A percentile compares a stretch with the other conserved stretches of the same genome.
These are phyloP conservation scores for Pichiaceae sp. DNA, from an alignment of 1,139 yeast species.

Conservation along the genomic window DNA sequence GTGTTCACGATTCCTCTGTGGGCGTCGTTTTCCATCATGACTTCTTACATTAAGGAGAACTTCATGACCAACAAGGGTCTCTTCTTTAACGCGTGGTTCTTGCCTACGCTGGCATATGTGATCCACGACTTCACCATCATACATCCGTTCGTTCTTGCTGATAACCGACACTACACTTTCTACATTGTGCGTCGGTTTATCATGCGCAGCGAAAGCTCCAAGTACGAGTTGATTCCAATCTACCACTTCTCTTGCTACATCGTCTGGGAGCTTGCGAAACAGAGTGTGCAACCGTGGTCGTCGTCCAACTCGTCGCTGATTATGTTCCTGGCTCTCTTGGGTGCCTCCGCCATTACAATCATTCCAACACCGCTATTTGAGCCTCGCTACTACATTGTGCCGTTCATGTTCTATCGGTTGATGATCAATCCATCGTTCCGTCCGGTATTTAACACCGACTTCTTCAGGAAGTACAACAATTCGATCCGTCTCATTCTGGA, in stretches of 20 bases:
- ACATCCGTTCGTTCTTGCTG: constrained; percentile 90
- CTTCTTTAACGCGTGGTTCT: constrained; percentile 16
- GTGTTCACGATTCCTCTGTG: constrained; percentile 66
- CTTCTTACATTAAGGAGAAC: constrained; percentile 21
- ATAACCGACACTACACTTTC: constrained; percentile 88
- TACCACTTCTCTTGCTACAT: constrained; percentile 65
- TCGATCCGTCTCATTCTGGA: constrained; percentile 41
- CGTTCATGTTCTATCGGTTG: constrained; percentile 67
- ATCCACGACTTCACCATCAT: constrained; percentile 59
- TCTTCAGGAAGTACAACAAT: constrained; percentile 21
- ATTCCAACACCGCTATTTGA: constrained; percentile 90
- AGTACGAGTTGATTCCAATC: constrained; percentile 46
- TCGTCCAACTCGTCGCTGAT: constrained; percentile 22
- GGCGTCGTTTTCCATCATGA: constrained; percentile 35
- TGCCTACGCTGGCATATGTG: constrained; percentile 34
- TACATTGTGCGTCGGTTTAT: constrained; percentile 68
- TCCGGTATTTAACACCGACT: constrained; percentile 21
- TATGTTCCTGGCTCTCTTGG: constrained; percentile 36
- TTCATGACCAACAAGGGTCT: constrained; percentile 9
- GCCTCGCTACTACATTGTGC: constrained; percentile 84
- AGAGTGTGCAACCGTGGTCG: constrained; percentile 15
- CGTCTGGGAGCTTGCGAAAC: constrained; percentile 28
- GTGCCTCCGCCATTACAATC: constrained; percentile 51
- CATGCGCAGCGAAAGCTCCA: constrained; percentile 31
- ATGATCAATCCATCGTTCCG: constrained; percentile 36